phyloP scores from a whole-genome alignment of 2,329 filamentous ascomycete species.

The Chrysoporthe cubensis region DNA sequence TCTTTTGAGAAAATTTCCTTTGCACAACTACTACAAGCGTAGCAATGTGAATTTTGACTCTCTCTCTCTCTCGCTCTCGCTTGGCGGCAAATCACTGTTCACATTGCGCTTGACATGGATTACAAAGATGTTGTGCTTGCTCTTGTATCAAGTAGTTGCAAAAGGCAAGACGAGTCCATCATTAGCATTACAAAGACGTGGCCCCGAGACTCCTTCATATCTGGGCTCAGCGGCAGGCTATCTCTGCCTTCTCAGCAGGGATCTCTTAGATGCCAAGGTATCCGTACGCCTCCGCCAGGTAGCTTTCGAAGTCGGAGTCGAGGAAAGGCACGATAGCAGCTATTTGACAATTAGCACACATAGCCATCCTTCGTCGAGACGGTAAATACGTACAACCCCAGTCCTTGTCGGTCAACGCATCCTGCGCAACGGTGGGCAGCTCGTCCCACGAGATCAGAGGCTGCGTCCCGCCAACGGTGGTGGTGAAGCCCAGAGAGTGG shows the following conservation, averaged over 20 bases:
- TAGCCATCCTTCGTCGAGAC: too few relatives aligned
- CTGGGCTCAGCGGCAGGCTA: too few relatives aligned
- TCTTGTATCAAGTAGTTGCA: too few relatives aligned
- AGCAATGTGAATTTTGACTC: too few relatives aligned
- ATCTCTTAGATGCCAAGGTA: constrained; percentile 13
- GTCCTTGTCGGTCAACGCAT: constrained; percentile 42
- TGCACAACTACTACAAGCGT: too few relatives aligned
- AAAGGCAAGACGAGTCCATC: background rate
- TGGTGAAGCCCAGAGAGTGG: constrained; percentile 44
- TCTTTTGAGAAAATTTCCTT: too few relatives aligned
- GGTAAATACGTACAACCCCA: constrained; percentile 38
- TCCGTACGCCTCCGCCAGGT: constrained; percentile 29
- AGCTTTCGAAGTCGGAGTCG: constrained; percentile 30
- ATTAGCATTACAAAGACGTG: background rate
- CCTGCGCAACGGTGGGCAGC: constrained; percentile 40
- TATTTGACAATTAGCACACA: constrained; percentile 5
- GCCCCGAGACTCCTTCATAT: background rate
- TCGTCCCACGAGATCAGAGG: constrained; percentile 49
- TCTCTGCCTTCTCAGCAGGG: too few relatives aligned
- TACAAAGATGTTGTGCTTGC: too few relatives aligned
- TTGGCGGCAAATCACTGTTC: background rate
- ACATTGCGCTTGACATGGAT: too few relatives aligned
- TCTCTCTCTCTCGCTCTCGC: background rate
- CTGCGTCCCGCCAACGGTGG: constrained; percentile 41
- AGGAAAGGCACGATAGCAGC: constrained; percentile 47